Base-by-base conservation (phyloP, 2,329 filamentous ascomycete species). In the Botrytis deweyae region DNA sequence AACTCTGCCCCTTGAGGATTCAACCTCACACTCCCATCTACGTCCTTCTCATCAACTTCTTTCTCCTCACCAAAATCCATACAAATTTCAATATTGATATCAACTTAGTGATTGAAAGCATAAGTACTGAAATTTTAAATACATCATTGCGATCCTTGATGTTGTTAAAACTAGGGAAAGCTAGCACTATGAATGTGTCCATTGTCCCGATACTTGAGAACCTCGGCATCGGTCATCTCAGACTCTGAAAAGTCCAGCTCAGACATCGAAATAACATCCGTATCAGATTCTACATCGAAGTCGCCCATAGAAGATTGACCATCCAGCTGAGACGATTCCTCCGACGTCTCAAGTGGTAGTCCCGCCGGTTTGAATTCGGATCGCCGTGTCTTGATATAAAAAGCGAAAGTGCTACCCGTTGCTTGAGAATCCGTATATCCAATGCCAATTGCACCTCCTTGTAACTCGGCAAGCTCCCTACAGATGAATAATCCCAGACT, bases 381-480 rank as follows among this genome's bases (percentile, higher is more conserved):
- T 10, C 65, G 42, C 0, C 65, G 33, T 38, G 65, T 68, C 25
- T 68, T 49, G 29, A 68, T 68, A 55, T 67, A 68, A 38, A 68
- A 68, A 38, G 46, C 46, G 18, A 55, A 68, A 1, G 33, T 55
- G 46, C 46, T 55, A 38, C 65, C 65, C 9, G 6, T 68, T 38
- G 33, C 33, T 38, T 49, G 44, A 14, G 44, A n/a, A n/a, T 55
- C 44, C 22, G 22, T 8, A 33, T 55, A 52, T 4, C 65, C 49
- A 25, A 68, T 40, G 9, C 65, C 65, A 29, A 68, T 68, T 9
- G 44, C 65, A 12, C 65, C 65, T n/a, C 65, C 65, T 22, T 68
- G 65, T 4, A 68, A 55, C 42, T 68, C 65, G 14, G 65, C 65
- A 36, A 68, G 36, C 36, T 68, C 65, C 7, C 65, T 46, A 68